Evolutionary conservation across 306 rosid species (phyloP), one percentile per base, ranked within the genome.

Genomic region (Cyamopsis tetragonoloba): DNA sequence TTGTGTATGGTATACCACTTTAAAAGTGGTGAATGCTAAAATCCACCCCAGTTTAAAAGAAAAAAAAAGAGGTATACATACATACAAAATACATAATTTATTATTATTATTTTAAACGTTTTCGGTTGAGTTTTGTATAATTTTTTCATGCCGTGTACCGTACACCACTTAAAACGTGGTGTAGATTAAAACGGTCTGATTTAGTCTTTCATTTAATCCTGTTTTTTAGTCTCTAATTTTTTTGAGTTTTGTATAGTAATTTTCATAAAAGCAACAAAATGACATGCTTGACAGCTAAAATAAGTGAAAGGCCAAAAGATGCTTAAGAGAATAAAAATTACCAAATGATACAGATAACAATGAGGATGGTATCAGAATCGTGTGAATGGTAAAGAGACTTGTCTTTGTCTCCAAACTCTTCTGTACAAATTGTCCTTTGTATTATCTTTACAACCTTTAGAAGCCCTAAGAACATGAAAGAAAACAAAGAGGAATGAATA

Each of bases 371-470:
- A 80, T 85, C 95, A 62, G 59, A 50, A 48, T 79, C 60, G 58
- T 73, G 85, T 10, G 87, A 76, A 70, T 72, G 83, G 39, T 82
- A 84, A 27, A 81, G 83, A 64, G 87, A 84, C 72, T 80, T 90
- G 71, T 85, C 95, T 83, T 79, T 85, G 31, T 89, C 87, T 27
- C 88, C 88, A 55, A 84, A 79, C 83, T 90, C 95, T 78, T 90
- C 95, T 37, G 95, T 95, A 78, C 84, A 87, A 65, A 87, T 80
- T 53, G 82, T 85, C 72, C 87, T 89, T 42, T 87, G 88, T 43
- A 90, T 67, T 72, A 80, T 80, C 76, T 80, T 91, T 64, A 66
- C 54, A 60, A 61, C 54, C 95, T 89, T 72, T 11, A 70, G 68
- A 66, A 57, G 42, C 74, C 79, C 81, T 79, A 49, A 56, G 31